Evolutionary conservation across 2,329 filamentous ascomycete genomes (phyloP), one percentile per base, ranked within the genome.

Genomic region (Eutypella sp.): DNA sequence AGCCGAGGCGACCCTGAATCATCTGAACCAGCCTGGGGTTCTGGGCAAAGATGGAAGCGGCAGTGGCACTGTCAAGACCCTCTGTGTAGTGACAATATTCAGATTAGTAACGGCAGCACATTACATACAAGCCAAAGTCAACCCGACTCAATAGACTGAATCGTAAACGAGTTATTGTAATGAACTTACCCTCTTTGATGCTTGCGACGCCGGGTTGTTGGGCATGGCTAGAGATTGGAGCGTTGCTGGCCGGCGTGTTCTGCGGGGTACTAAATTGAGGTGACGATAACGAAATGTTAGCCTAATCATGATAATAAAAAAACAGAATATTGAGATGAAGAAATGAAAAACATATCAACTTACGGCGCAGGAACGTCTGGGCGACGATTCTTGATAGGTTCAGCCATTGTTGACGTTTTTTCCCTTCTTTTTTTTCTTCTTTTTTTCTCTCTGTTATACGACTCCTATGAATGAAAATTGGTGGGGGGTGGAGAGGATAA

Each of bases 1-100:
- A 85, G 55, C 90, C 89, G 59, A 99, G 87, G 69, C 93, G 93
- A 61, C 90, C 91, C 75, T 99, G 90, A 69, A 99, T 97, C 89
- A 99, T 93, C 57, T 89, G 87, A 51, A 97, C 87, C 56, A 99
- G 83, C 61, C 87, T 85, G 49, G 95, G 93, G 75, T 99, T 96
- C 69, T 93, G 85, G 57, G 93, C 92, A 65, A 99, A 96, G 66
- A 99, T 84, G 51, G 88, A 92, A 49, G 91, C 91, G 51, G 92
- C 91, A 47, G 89, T 79, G 44, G 81, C 85, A 68, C 87, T 87
- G 66, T 96, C 90, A 62, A 96, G 76, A 53, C 95, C 89, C 82
- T 97, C 93, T 96, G 68, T 51, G 55, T 11, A 9, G n/a, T 13
- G 7, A 23, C 23, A 10, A 39, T 24, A n/a, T 3, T n/a, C n/a